phyloP scores from a whole-genome alignment of 768 basidiomycete genomes.

The Scleroderma citrinum region DNA sequence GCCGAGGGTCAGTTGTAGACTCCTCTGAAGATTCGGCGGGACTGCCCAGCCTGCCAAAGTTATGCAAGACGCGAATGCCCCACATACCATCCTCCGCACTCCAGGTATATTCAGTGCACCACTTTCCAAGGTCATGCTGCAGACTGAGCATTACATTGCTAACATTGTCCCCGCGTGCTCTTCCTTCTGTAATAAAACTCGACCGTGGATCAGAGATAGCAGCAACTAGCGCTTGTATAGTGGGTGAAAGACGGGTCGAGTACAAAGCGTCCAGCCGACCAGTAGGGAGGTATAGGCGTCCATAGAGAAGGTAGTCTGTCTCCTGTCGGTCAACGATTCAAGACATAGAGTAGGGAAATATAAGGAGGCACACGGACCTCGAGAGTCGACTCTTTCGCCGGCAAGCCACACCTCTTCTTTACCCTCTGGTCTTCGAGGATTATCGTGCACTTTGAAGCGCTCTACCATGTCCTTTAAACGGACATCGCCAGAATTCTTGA shows the following conservation, averaged over 20 bases:
- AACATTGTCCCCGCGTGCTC: conserved; percentile 38
- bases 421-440: conserved; percentile 72
- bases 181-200: conserved; percentile 35
- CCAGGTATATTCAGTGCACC: conserved; percentile 92
- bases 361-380: conserved; percentile 46
- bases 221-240: conserved; percentile 76
- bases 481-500: conserved; percentile 63
- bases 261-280: conserved; percentile 87
- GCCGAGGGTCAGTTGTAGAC: conserved; percentile 26
- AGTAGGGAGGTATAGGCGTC: conserved; percentile 84
- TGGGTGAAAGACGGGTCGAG: conserved; percentile 72
- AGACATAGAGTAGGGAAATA: conserved; percentile 2
- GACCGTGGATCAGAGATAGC: conserved; percentile 80
- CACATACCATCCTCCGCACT: conserved; percentile 94
- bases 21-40: conserved; percentile 33
- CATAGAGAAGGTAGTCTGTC: conserved; percentile 89
- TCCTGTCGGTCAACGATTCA: conserved; percentile 18
- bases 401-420: conserved; percentile 79
- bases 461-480: conserved; percentile 87
- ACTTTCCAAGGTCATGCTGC: conserved; percentile 89
- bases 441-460: conserved; percentile 77
- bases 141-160: conserved; percentile 78
- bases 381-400: conserved; percentile 69
- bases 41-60: conserved; percentile 71
- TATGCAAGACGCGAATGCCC: conserved; percentile 82